A percentile compares a stretch with the other conserved stretches of the same genome.
Evolutionary conservation across 2,329 filamentous ascomycete species (phyloP).

Genomic region (Fusarium tjaetaba): DNA sequence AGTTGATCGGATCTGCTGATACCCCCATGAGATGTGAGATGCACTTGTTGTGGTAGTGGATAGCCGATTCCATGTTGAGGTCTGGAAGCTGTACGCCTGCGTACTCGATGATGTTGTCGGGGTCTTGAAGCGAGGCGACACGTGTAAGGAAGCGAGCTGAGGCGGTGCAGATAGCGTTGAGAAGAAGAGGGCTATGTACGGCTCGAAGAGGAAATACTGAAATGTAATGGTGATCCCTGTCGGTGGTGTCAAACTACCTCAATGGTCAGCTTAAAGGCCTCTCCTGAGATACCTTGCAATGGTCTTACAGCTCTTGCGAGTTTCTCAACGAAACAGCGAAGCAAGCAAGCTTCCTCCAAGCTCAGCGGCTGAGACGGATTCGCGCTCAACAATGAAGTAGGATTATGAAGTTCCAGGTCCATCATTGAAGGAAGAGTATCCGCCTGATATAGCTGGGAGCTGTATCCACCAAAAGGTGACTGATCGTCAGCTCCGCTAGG

Average conservation of each 20-base stretch:
- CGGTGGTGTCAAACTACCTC: accelerated
- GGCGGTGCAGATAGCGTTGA: neutral
- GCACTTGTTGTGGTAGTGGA: accelerated
- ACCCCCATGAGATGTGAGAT: neutral
- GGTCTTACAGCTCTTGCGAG: neutral
- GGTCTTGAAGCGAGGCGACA: accelerated
- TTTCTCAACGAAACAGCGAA: neutral
- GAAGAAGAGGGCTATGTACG: accelerated
- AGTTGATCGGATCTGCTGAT: neutral
- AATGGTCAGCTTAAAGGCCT: accelerated
- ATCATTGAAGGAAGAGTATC: neutral
- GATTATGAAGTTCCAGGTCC: neutral
- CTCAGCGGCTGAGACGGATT: neutral
- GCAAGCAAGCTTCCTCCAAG: neutral
- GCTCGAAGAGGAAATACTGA: neutral
- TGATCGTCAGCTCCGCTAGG: accelerated
- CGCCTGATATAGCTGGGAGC: neutral
- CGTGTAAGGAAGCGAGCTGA: neutral
- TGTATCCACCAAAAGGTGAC: neutral
- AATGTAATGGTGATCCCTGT: neutral
- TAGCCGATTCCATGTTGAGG: neutral
- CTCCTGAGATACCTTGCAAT: too few species aligned
- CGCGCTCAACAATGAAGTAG: accelerated
- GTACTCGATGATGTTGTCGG: accelerated
- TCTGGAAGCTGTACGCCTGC: accelerated